Evolutionary conservation across 768 basidiomycete species (phyloP).

Genomic region (Boletus vinaceobasis): DNA sequence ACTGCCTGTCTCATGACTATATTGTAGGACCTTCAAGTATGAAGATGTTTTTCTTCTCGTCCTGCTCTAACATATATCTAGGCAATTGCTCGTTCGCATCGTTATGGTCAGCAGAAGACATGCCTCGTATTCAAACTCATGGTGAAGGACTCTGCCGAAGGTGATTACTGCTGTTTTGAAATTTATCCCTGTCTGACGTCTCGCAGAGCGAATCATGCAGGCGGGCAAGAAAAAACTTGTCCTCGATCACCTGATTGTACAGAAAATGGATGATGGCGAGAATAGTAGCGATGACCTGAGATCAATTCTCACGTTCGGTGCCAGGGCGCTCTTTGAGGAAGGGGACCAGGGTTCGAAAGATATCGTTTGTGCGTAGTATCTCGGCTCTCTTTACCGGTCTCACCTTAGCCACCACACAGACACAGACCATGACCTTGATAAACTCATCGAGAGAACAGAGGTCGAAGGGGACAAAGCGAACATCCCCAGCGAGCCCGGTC

Average conservation of each 20-base stretch:
- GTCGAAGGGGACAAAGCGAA: constrained; percentile 59
- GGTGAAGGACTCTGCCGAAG: constrained; percentile 92
- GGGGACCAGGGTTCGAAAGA: constrained; percentile 55
- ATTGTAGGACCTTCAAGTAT: constrained; percentile 78
- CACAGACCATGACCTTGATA: constrained; percentile 77
- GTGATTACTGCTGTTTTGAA: constrained; percentile 34
- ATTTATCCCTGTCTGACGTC: constrained; percentile 3
- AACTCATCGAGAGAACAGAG: constrained; percentile 83
- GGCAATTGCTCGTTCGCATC: constrained; percentile 93
- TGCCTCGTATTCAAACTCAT: constrained; percentile 95
- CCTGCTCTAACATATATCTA: constrained; percentile 30
- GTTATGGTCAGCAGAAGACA: constrained; percentile 93
- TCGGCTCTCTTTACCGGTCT: background rate
- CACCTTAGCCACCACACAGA: constrained; percentile 40
- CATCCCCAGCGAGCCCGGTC: constrained; percentile 45
- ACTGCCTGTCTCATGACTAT: constrained; percentile 8
- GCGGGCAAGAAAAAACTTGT: constrained; percentile 94
- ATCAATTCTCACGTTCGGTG: constrained; percentile 87
- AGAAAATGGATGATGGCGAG: constrained; percentile 89
- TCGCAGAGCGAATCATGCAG: constrained; percentile 82
- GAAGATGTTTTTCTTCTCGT: constrained; percentile 20
- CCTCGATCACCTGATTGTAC: constrained; percentile 91
- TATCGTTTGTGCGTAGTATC: constrained; percentile 55
- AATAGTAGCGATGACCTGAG: constrained; percentile 76
- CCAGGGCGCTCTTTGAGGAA: constrained; percentile 77